A percentile compares a stretch with the other conserved stretches of the same genome.
Evolutionary conservation across 2,329 filamentous ascomycete genomes (phyloP).

Genomic region (Metarhizium anisopliae): DNA sequence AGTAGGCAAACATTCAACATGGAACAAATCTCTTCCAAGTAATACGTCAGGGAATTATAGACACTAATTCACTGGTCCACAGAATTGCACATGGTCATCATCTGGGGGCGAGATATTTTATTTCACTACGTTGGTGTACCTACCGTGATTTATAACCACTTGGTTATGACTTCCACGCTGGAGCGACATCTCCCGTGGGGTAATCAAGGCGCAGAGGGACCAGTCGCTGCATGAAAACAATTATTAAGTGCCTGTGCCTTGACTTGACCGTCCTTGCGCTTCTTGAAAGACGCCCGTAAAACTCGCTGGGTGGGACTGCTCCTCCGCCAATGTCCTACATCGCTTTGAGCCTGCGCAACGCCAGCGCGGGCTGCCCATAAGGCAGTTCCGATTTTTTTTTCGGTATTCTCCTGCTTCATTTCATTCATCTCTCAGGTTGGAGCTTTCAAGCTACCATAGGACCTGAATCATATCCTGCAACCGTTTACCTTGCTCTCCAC

Average conservation of each 20-base stretch:
- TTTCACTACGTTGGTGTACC: constrained; percentile 11
- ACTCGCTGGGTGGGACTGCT: constrained; percentile 3
- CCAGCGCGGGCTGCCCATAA: constrained; percentile 10
- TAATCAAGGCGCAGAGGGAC: constrained; percentile 13
- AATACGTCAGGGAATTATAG: neutral
- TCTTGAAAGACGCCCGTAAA: constrained; percentile 6
- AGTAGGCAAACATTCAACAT: too few relatives aligned
- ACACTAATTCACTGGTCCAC: neutral
- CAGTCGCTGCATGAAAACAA: constrained; percentile 10
- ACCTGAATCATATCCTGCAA: constrained; percentile 27
- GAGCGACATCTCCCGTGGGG: constrained; percentile 4
- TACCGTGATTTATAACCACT: constrained; percentile 16
- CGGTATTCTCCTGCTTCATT: constrained; percentile 10
- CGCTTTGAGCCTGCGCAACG: constrained; percentile 6
- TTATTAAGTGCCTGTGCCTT: neutral
- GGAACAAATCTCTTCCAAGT: neutral
- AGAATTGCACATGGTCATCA: neutral
- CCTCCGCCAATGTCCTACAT: neutral
- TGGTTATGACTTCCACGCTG: constrained; percentile 14
- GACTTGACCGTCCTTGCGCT: constrained; percentile 3
- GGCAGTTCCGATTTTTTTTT: constrained; percentile 7
- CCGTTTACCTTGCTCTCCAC: constrained; percentile 14
- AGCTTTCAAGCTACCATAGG: constrained; percentile 58
- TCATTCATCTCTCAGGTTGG: constrained; percentile 37
- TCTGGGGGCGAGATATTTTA: neutral